Evolutionary conservation across 1,139 yeast species (phyloP), one percentile per base, ranked within the genome.

Genomic region (Blastobotrys elegans): DNA sequence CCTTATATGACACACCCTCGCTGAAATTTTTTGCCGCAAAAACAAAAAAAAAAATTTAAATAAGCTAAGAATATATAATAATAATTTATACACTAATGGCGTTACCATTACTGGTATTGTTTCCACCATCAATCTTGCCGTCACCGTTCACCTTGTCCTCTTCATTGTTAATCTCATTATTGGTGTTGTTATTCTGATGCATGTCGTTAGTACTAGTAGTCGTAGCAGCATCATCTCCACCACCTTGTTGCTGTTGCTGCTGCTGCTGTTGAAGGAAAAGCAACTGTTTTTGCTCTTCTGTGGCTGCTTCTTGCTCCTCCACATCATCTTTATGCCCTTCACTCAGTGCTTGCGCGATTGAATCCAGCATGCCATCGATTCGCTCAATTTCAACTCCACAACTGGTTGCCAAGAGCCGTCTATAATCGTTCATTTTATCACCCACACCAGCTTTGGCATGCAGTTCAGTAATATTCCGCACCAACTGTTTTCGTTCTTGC

Each of bases 361-460:
- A 86, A 51, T 77, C 80, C 44, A 82, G 63, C 48, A 80, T 66
- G n/a, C 82, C 79, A 60, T 88, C 96, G 51, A 90, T 83, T 54
- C 85, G 92, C 51, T 86, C 95, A 29, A 82, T 74, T 49, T 80
- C 79, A 51, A 88, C 75, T 2, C 88, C 95, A 58, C 97, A 88
- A 50, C 94, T 84, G 52, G 82, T 75, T 45, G 96, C 82, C 41
- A 92, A 82, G 54, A 92, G 73, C 59, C 80, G 80, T 56, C 95
- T 76, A 69, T 89, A 90, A 60, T 87, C 84, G 62, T 81, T 79
- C 78, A 89, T 81, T 64, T 84, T 86, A 43, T 72, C 78, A 3
- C 71, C 70, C 17, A 68, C 68, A 4, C 72, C 71, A 4, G 73
- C 72, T 11, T 64, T 63, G 10, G 80, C 76, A 57, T 74, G 73